These are phyloP conservation scores for Bolboschoenoplectus hybrid DNA, from an alignment of 202 grass and related monocot genomes.

Conservation along the genomic window DNA sequence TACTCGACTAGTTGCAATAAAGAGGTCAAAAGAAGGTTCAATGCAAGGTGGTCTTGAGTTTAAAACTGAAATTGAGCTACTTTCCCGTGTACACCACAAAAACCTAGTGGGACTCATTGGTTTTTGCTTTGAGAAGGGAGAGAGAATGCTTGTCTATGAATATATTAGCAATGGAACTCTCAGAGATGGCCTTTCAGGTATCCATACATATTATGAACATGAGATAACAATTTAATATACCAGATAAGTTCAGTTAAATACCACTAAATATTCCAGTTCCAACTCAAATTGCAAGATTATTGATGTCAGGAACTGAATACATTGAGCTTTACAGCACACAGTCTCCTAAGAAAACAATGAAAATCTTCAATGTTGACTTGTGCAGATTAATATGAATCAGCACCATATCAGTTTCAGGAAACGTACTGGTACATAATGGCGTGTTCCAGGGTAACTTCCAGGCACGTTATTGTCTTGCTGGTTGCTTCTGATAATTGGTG, in stretches of 20 bases:
- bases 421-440: background rate
- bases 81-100: conserved; percentile 93
- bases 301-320: background rate
- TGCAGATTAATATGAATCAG: background rate
- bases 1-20: conserved; percentile 76
- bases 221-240: background rate
- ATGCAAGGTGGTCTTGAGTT: conserved; percentile 90
- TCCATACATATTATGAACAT: background rate
- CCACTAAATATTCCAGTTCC: background rate
- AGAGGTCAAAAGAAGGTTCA: conserved; percentile 80
- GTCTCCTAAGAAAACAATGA: background rate
- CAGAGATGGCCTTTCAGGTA: conserved; percentile 71
- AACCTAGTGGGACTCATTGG: conserved; percentile 79
- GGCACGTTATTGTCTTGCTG: background rate
- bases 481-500: background rate
- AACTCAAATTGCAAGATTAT: background rate
- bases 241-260: background rate
- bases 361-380: background rate
- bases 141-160: conserved; percentile 87
- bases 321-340: conserved; percentile 4
- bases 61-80: conserved; percentile 88
- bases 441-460: background rate
- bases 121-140: conserved; percentile 90
- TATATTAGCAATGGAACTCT: conserved; percentile 81
- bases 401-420: background rate